Base-by-base conservation (phyloP, 1,139 yeast species). In the Hansenula sp. region DNA sequence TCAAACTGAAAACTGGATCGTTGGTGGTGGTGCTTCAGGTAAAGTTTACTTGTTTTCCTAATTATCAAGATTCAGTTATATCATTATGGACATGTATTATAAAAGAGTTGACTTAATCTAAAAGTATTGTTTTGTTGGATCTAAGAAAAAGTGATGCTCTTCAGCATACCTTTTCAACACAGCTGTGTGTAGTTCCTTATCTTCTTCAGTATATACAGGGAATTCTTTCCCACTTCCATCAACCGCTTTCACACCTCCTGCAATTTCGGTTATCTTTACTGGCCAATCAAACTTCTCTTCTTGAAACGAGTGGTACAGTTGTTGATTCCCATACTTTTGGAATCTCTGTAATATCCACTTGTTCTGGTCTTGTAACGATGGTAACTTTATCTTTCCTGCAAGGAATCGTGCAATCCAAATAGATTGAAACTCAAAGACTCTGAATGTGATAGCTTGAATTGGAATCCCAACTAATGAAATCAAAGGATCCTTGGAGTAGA, bases 21-120 rank as follows among this genome's bases (percentile, higher is more conserved):
- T 79, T 1, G 99, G 98, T 3, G 98, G 96, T 9, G 86, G 91
- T 51, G 95, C 96, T 24, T 86, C 94, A 58, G 98, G 98, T n/a
- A 90, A 90, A 60, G 80, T 83, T 0, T 88, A 85, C 60, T 62
- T 90, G 44, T 84, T 54, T 33, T 17, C 42, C 21, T 48, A 32
- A 25, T n/a, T n/a, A n/a, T n/a, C n/a, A n/a, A n/a, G n/a, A 10
- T 31, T 4, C 25, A 21, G 11, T 18, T 12, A 10, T 17, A 25
- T 6, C 6, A 11, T 31, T n/a, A n/a, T n/a, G n/a, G n/a, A n/a
- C n/a, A n/a, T n/a, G n/a, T n/a, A n/a, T n/a, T n/a, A n/a, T n/a
- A n/a, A n/a, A n/a, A n/a, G n/a, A n/a, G n/a, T n/a, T n/a, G n/a
- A n/a, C n/a, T n/a, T 10, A 5, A 17, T 25, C 27, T 13, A 38